Percentiles rank a stretch among this genome's conserved stretches.
Conservation (phyloP, 129 eudicot genomes). For the Lactuca sativa region DNA sequence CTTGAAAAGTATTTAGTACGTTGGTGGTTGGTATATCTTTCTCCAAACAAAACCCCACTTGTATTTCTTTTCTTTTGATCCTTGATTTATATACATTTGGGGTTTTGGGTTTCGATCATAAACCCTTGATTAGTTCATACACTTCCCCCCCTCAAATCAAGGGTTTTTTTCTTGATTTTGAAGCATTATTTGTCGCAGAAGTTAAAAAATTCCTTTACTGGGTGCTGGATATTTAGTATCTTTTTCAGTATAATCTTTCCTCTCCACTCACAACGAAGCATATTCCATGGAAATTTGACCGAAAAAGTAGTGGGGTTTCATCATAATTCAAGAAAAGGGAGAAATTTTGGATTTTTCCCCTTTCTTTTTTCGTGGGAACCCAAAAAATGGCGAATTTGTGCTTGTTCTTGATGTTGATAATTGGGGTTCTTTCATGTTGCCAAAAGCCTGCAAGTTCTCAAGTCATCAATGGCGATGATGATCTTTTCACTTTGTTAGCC, state of each 20-base stretch:
- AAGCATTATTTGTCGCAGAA: not conserved
- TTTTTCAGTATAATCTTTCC: conserved; percentile 15
- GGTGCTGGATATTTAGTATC: conserved; percentile 28
- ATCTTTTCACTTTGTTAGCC: conserved; percentile 46
- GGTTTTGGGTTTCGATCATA: conserved; percentile 36
- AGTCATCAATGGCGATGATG: conserved; percentile 37
- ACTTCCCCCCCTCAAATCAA: conserved; percentile 18
- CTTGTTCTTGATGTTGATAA: conserved; percentile 38
- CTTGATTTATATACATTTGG: conserved; percentile 27
- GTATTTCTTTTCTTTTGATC: conserved; percentile 23
- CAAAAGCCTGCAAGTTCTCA: conserved; percentile 46
- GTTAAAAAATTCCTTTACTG: conserved; percentile 11
- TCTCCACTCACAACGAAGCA: conserved; percentile 13
- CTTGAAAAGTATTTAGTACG: not conserved
- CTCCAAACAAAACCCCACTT: conserved; percentile 16
- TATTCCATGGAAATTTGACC: conserved; percentile 23
- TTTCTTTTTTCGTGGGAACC: conserved; percentile 5
- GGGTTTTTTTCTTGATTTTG: conserved; percentile 31
- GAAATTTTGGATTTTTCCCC: conserved; percentile 25
- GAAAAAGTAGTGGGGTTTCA: conserved; percentile 33
- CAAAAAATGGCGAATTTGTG: conserved; percentile 40
- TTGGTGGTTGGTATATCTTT: conserved; percentile 4
- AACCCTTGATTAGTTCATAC: conserved; percentile 33
- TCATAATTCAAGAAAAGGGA: conserved; percentile 26
- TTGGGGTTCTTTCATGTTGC: conserved; percentile 55